Conservation (phyloP, 768 basidiomycete species). For the Pholiota conissans region DNA sequence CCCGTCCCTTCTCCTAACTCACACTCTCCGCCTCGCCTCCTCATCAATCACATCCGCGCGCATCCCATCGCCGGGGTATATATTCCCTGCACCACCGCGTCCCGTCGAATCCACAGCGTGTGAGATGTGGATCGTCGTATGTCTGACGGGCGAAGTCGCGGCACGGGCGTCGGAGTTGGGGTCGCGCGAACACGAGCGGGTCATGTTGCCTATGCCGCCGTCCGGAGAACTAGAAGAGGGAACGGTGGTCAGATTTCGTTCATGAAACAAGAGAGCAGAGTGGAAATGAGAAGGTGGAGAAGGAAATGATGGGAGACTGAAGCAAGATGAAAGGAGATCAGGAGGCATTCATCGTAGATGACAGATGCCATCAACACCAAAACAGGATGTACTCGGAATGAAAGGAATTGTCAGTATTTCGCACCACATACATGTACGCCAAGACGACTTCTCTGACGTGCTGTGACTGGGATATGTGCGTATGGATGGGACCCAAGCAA, state of each 20-base stretch:
- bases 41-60: slow-evolving; percentile 25
- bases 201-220: slow-evolving; percentile 65
- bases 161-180: slow-evolving; percentile 7
- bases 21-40: slow-evolving; percentile 18
- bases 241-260: not conserved
- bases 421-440: too few relatives aligned
- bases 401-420: too few relatives aligned
- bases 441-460: too few relatives aligned
- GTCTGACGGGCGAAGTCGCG: not conserved
- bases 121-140: not conserved
- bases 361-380: too few relatives aligned
- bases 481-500: too few relatives aligned
- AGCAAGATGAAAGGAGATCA: too few relatives aligned
- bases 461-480: too few relatives aligned
- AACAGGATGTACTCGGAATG: too few relatives aligned
- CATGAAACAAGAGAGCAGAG: too few relatives aligned
- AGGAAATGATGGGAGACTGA: too few relatives aligned
- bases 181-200: slow-evolving; percentile 53
- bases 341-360: too few relatives aligned
- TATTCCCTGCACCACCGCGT: slow-evolving; percentile 65
- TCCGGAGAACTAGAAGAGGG: slow-evolving; percentile 49
- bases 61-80: slow-evolving; percentile 29
- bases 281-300: not conserved
- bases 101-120: slow-evolving; percentile 48
- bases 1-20: not conserved